phyloP scores from a whole-genome alignment of 768 basidiomycete genomes.

The Podaxis pistillaris region DNA sequence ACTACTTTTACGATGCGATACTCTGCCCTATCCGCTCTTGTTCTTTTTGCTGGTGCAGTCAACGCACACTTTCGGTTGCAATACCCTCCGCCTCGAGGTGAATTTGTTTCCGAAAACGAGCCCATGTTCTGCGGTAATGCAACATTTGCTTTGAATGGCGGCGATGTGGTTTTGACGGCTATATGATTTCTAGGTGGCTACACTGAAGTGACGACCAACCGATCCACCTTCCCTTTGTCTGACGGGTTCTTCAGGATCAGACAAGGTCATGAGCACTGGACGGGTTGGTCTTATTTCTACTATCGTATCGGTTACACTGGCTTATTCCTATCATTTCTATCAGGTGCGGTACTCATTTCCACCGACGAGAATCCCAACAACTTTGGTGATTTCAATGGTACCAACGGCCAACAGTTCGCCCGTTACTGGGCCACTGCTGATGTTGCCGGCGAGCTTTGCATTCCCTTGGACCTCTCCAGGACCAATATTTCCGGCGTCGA shows the following conservation, averaged over 20 bases:
- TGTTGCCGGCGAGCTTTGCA: constrained; percentile 16
- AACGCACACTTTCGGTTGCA: constrained; percentile 74
- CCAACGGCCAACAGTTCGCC: constrained; percentile 5
- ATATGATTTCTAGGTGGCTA: constrained; percentile 53
- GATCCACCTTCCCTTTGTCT: constrained; percentile 66
- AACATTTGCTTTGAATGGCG: not conserved
- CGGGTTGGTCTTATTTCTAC: constrained; percentile 34
- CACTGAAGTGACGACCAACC: constrained; percentile 44
- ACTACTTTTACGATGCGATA: constrained; percentile 6
- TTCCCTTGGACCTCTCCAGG: constrained; percentile 15
- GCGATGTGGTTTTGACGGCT: not conserved
- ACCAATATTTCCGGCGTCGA: constrained; percentile 16
- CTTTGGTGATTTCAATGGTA: constrained; percentile 50
- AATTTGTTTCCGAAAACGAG: constrained; percentile 56
- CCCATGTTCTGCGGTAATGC: constrained; percentile 59
- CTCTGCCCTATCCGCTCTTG: constrained; percentile 5
- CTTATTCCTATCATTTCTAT: not conserved
- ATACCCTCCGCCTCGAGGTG: constrained; percentile 68
- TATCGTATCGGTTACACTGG: not conserved
- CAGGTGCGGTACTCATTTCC: constrained; percentile 45
- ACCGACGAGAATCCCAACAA: constrained; percentile 51
- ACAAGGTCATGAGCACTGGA: constrained; percentile 56
- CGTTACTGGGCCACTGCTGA: constrained; percentile 13
- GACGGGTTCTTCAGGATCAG: constrained; percentile 57
- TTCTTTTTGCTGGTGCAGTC: constrained; percentile 35